Conservation (phyloP, 139 green algal genomes). For the Haematococcus lacustris region DNA sequence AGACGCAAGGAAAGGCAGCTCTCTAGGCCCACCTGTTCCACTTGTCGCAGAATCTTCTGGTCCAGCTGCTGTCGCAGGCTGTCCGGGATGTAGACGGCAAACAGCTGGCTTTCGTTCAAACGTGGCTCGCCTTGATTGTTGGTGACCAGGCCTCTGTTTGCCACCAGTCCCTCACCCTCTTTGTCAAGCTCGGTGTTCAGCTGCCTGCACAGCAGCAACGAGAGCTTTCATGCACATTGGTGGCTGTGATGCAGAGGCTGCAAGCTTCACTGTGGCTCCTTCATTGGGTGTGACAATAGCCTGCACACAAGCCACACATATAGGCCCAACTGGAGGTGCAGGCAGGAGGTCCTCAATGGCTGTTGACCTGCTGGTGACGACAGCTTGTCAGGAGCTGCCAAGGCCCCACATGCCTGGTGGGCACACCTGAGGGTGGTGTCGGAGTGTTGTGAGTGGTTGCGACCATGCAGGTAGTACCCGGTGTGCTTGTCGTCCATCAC, state of each 20-base stretch:
- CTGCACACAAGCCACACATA: no score
- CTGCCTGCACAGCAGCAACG: slow-evolving; percentile 17
- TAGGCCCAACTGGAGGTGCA: no score
- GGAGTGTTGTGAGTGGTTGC: slow-evolving; percentile 52
- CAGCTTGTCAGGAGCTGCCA: no score
- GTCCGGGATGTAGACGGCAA: slow-evolving; percentile 41
- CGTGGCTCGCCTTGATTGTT: slow-evolving; percentile 3
- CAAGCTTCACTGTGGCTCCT: no score
- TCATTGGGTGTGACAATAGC: no score
- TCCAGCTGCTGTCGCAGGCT: slow-evolving; percentile 40
- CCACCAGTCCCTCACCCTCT: slow-evolving; percentile 51
- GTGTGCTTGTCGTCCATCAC: slow-evolving; percentile 41
- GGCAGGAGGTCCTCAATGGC: no score
- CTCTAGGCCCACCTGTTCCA: slow-evolving; percentile 43
- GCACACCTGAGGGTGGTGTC: slow-evolving; percentile 38
- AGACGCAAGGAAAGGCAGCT: no score
- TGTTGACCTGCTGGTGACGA: neutral
- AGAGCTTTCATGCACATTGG: no score
- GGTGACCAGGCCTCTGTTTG: slow-evolving; percentile 39
- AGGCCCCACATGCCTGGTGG: no score
- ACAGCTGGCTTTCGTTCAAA: slow-evolving; percentile 46
- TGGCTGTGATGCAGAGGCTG: no score
- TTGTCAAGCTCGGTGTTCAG: slow-evolving; percentile 50
- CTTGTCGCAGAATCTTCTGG: slow-evolving; percentile 38
- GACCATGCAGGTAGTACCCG: slow-evolving; percentile 64